Conservation (phyloP, 2,329 filamentous ascomycete genomes). For the Colletotrichum acutatum region DNA sequence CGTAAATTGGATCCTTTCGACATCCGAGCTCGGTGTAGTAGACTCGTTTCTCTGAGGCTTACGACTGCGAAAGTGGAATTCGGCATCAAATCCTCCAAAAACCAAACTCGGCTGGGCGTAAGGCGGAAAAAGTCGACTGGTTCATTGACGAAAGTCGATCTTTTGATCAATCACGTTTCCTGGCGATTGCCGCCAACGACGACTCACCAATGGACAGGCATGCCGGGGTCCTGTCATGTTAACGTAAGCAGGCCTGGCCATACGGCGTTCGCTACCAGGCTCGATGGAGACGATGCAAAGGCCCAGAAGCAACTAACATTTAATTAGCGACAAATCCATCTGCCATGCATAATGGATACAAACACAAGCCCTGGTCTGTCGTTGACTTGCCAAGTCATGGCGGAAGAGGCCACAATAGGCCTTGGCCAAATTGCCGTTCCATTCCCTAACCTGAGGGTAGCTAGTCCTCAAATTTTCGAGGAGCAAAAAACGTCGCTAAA, state of each 20-base stretch:
- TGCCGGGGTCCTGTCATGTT: neutral
- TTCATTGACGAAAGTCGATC: neutral
- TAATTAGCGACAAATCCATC: neutral
- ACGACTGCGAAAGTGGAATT: neutral
- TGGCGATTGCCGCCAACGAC: neutral
- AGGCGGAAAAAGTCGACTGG: neutral
- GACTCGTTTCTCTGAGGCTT: neutral
- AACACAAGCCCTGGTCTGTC: neutral
- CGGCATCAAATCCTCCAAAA: neutral
- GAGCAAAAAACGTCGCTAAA: neutral
- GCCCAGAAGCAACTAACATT: neutral
- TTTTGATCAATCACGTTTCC: neutral
- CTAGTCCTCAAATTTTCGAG: neutral
- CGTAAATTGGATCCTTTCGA: neutral
- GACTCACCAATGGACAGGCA: neutral
- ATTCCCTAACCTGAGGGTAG: neutral
- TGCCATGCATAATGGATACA: neutral
- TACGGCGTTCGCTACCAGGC: neutral
- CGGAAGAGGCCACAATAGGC: neutral
- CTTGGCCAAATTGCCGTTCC: neutral
- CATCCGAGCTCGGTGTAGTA: neutral
- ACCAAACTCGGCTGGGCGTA: neutral
- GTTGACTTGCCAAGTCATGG: neutral
- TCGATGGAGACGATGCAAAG: neutral
- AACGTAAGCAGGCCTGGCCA: neutral